Conservation (phyloP, 2,329 filamentous ascomycete genomes). For the Lasiodiplodia hormozganensis region DNA sequence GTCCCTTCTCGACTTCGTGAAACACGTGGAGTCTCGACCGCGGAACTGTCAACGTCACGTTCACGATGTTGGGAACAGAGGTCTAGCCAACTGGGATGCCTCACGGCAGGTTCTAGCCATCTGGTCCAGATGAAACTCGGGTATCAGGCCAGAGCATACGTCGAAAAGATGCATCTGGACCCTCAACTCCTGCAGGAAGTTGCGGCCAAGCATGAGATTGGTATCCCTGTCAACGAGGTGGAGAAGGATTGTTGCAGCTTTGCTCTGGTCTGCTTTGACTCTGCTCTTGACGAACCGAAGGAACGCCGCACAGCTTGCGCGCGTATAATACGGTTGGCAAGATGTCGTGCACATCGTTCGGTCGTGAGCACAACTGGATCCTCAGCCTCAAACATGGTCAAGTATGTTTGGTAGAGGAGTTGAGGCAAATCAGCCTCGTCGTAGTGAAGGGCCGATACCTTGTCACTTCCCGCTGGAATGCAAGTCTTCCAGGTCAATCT, state of each 20-base stretch:
- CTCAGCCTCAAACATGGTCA: conserved; percentile 34
- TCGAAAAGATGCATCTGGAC: conserved; percentile 31
- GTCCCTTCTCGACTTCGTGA: background rate
- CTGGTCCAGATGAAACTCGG: background rate
- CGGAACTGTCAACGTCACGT: conserved; percentile 33
- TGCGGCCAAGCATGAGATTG: conserved; percentile 28
- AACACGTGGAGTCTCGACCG: conserved; percentile 29
- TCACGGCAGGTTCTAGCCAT: background rate
- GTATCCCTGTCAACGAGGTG: conserved; percentile 24
- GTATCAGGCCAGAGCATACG: conserved; percentile 26
- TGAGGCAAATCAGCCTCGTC: conserved; percentile 28
- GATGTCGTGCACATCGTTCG: background rate
- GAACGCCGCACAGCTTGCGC: conserved; percentile 31
- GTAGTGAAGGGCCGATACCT: conserved; percentile 43
- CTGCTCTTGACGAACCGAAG: conserved; percentile 28
- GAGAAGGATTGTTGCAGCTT: conserved; percentile 23
- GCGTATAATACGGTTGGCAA: conserved; percentile 32
- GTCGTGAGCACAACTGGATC: background rate
- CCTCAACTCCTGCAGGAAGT: conserved; percentile 32
- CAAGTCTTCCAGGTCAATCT: conserved; percentile 5
- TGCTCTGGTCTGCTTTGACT: conserved; percentile 23
- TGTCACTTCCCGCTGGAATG: background rate
- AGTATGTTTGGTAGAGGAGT: conserved; percentile 30
- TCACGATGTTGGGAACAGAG: conserved; percentile 31
- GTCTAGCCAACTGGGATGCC: conserved; percentile 33